phyloP scores from a whole-genome alignment of 2,329 filamentous ascomycete species.

The Thermomyces lanuginosus region DNA sequence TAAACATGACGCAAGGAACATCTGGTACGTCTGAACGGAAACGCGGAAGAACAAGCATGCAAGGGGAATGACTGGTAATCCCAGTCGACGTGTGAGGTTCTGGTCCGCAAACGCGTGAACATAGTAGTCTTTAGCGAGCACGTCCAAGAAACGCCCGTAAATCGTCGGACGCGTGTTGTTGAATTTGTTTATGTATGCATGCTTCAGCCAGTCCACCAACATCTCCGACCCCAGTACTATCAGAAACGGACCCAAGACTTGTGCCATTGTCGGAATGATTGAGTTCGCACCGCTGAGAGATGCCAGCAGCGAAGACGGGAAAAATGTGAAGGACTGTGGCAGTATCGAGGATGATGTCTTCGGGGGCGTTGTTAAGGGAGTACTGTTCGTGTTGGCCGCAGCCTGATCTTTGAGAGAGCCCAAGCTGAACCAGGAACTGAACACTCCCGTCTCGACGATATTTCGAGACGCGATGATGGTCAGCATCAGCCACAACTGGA shows the following conservation, averaged over 20 bases:
- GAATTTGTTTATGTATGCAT: slow-evolving; percentile 96
- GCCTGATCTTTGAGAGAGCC: slow-evolving; percentile 16
- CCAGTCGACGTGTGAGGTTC: slow-evolving; percentile 74
- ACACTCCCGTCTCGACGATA: slow-evolving; percentile 81
- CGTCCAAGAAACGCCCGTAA: slow-evolving; percentile 78
- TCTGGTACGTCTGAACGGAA: slow-evolving; percentile 89
- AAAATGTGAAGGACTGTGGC: slow-evolving; percentile 74
- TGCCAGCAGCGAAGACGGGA: slow-evolving; percentile 38
- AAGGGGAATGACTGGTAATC: slow-evolving; percentile 77
- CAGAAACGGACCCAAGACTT: slow-evolving; percentile 82
- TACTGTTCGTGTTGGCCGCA: slow-evolving; percentile 26
- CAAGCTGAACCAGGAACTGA: slow-evolving; percentile 39
- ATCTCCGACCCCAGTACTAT: slow-evolving; percentile 93
- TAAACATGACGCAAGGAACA: slow-evolving; percentile 83
- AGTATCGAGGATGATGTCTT: slow-evolving; percentile 50
- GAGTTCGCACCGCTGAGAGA: slow-evolving; percentile 29
- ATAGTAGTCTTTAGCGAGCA: slow-evolving; percentile 95
- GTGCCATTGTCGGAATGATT: slow-evolving; percentile 39
- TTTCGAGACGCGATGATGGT: slow-evolving; percentile 92
- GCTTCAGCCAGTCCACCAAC: slow-evolving; percentile 91
- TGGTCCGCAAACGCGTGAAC: slow-evolving; percentile 86
- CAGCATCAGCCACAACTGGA: slow-evolving; percentile 95
- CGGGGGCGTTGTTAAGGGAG: slow-evolving; percentile 42
- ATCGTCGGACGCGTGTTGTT: slow-evolving; percentile 89
- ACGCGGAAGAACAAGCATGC: slow-evolving; percentile 90